Evolutionary conservation across 331 rosid species (phyloP).

Genomic region (Stylosanthes scabra): DNA sequence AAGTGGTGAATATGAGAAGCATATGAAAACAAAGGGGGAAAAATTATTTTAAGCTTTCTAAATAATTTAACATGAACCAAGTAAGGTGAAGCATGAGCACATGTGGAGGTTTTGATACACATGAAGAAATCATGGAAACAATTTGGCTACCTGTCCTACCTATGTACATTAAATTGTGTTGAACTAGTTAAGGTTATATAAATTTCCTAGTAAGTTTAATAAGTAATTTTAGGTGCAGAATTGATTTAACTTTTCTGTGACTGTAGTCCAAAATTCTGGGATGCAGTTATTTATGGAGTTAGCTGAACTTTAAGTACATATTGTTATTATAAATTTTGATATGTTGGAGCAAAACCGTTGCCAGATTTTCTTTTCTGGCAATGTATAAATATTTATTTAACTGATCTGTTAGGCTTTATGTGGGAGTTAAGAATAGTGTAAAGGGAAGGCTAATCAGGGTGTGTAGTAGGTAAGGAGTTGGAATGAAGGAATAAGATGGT

Average conservation of each 20-base stretch:
- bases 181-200: neutral
- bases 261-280: neutral
- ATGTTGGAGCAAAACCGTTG: conserved; percentile 4
- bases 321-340: neutral
- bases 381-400: neutral
- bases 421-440: neutral
- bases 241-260: neutral
- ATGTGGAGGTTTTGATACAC: neutral
- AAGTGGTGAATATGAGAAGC: conserved; percentile 21
- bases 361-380: neutral
- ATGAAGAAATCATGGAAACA: neutral
- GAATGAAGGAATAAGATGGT: neutral
- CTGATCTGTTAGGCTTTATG: neutral
- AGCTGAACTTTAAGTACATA: neutral
- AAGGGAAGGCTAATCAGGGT: neutral
- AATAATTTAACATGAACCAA: neutral
- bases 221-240: neutral
- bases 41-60: conserved; percentile 21
- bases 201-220: neutral
- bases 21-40: neutral
- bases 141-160: neutral
- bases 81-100: neutral
- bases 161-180: neutral
- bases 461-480: neutral
- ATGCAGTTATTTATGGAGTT: neutral